These are phyloP conservation scores for Choanephora cucurbitarum DNA, from an alignment of 371 early-diverging fungal species.

Conservation along the genomic window DNA sequence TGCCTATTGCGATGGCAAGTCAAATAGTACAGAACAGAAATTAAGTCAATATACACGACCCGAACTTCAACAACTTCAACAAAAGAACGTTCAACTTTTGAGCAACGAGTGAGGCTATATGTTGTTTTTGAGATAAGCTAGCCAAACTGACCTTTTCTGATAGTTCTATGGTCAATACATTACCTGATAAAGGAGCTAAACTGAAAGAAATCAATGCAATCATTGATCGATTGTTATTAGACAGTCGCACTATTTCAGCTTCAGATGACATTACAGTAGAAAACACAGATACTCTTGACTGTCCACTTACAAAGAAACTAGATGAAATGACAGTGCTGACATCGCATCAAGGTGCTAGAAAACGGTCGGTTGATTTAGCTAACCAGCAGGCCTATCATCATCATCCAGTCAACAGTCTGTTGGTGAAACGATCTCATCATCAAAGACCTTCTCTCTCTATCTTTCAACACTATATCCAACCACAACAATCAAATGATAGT, in stretches of 20 bases:
- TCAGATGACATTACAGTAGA: conserved; percentile 12
- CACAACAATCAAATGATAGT: neutral
- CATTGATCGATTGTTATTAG: conserved; percentile 16
- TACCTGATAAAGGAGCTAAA: conserved; percentile 28
- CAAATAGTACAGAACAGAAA: neutral
- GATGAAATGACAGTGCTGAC: conserved; percentile 24
- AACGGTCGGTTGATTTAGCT: conserved; percentile 28
- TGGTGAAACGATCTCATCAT: conserved; percentile 13
- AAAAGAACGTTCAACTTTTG: neutral
- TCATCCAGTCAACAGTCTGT: conserved; percentile 14
- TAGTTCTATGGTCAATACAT: conserved; percentile 18
- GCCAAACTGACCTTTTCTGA: neutral
- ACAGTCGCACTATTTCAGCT: conserved; percentile 1
- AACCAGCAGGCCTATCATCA: conserved; percentile 20
- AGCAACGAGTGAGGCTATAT: neutral
- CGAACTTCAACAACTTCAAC: neutral
- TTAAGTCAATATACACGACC: neutral
- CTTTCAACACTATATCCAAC: neutral
- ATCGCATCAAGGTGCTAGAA: conserved; percentile 26
- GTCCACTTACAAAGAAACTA: conserved; percentile 22
- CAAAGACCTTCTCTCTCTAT: conserved; percentile 14
- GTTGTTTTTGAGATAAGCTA: too few relatives aligned
- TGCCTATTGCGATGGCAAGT: neutral
- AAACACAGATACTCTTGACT: conserved; percentile 12
- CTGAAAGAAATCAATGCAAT: conserved; percentile 23